Evolutionary conservation across 2,329 filamentous ascomycete species (phyloP).

Genomic region (Penicillium fuscoglaucum): DNA sequence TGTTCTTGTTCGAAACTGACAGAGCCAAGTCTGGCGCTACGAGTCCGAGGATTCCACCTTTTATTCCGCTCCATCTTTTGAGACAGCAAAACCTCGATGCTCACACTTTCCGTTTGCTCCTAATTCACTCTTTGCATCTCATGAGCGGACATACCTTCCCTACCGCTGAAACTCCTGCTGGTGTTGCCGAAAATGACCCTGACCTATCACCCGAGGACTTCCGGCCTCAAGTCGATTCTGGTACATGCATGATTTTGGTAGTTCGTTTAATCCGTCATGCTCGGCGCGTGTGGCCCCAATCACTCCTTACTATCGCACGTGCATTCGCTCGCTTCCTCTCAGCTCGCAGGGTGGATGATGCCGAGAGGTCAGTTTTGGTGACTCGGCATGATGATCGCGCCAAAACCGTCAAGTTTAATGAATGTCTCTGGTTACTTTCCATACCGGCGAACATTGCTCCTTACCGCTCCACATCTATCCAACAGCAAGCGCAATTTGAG

Average conservation of each 20-base stretch:
- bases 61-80: conserved; percentile 51
- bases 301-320: conserved; percentile 44
- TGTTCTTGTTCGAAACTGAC: conserved; percentile 35
- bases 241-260: conserved; percentile 44
- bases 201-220: neutral
- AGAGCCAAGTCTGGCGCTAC: conserved; percentile 3
- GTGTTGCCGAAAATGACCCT: conserved; percentile 2
- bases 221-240: conserved; percentile 26
- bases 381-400: conserved; percentile 22
- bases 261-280: conserved; percentile 54
- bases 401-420: conserved; percentile 51
- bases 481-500: conserved; percentile 59
- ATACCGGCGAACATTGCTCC: conserved; percentile 51
- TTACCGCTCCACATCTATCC: conserved; percentile 49
- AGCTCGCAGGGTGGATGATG: conserved; percentile 7
- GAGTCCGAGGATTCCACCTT: conserved; percentile 41
- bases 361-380: conserved; percentile 4
- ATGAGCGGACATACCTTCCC: conserved; percentile 32
- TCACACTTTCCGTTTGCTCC: conserved; percentile 44
- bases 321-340: conserved; percentile 41
- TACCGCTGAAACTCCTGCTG: neutral
- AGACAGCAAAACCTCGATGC: conserved; percentile 45
- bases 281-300: conserved; percentile 50
- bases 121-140: conserved; percentile 41
- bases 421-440: conserved; percentile 50